A percentile compares a stretch with the other conserved stretches of the same genome.
phyloP scores from a whole-genome alignment of 345 rosid genomes.

The Salix caprea region DNA sequence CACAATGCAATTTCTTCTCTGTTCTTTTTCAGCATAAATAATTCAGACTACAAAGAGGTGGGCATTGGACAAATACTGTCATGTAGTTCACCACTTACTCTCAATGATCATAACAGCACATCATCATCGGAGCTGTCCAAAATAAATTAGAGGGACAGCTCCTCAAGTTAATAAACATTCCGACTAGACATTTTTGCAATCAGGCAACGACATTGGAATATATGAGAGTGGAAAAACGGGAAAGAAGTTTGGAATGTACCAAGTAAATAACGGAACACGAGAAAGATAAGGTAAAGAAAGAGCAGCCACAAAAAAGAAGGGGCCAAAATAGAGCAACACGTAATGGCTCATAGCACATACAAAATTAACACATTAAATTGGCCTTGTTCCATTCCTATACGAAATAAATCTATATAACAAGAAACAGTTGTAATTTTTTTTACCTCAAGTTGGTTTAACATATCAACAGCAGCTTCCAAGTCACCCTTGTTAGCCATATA shows the following conservation, averaged over 20 bases:
- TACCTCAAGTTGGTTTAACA: slow-evolving; percentile 89
- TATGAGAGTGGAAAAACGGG: background rate
- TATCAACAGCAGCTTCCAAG: slow-evolving; percentile 73
- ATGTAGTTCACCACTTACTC: background rate
- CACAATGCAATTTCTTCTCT: background rate
- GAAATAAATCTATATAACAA: background rate
- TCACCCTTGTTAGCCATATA: slow-evolving; percentile 69
- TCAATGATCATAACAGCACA: background rate
- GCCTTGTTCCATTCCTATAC: background rate
- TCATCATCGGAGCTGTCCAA: background rate
- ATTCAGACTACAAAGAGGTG: background rate
- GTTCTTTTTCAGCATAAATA: background rate
- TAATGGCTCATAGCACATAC: background rate
- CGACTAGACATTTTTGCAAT: background rate
- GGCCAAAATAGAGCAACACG: background rate
- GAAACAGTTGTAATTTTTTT: slow-evolving; percentile 1
- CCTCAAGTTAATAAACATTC: background rate
- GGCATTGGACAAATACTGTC: background rate
- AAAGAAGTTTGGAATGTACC: background rate
- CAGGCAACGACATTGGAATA: background rate
- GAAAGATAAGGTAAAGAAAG: background rate
- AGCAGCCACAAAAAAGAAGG: background rate
- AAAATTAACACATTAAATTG: background rate
- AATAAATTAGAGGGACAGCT: background rate
- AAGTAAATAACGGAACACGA: background rate